phyloP scores from a whole-genome alignment of 805 yeast species.

The Myxozyma nipponensis region DNA sequence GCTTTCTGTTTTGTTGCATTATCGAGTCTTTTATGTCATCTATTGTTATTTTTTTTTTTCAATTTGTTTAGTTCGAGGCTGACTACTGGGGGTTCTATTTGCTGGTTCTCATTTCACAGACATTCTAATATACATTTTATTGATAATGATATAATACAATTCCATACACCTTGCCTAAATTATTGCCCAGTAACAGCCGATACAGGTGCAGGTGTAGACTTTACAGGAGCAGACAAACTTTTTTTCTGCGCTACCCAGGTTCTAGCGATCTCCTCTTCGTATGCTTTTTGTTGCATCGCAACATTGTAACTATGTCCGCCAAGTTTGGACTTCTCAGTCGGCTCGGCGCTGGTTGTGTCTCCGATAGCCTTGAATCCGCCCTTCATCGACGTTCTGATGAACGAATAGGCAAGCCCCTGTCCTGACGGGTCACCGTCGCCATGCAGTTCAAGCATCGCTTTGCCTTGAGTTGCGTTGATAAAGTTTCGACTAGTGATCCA shows the following conservation, averaged over 20 bases:
- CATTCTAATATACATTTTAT: too few species aligned
- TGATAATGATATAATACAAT: not conserved
- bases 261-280: conserved; percentile 81
- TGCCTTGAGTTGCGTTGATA: conserved; percentile 89
- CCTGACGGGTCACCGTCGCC: conserved; percentile 96
- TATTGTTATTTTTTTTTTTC: not conserved
- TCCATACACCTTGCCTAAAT: not conserved
- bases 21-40: too few species aligned
- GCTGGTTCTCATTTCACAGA: too few species aligned
- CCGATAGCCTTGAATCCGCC: conserved; percentile 67
- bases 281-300: conserved; percentile 81
- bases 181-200: too few species aligned
- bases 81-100: too few species aligned
- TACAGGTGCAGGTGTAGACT: too few species aligned
- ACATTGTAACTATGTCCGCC: conserved; percentile 74
- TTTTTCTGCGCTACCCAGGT: conserved; percentile 81
- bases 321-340: conserved; percentile 43
- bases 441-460: conserved; percentile 91
- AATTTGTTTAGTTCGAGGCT: too few species aligned
- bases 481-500: conserved; percentile 94
- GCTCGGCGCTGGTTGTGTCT: conserved; percentile 38
- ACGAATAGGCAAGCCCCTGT: conserved; percentile 82
- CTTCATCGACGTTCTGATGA: conserved; percentile 88
- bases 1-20: too few species aligned
- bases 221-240: conserved; percentile 4